These are phyloP conservation scores for Suillus subluteus DNA, from an alignment of 768 basidiomycete genomes.

Conservation along the genomic window DNA sequence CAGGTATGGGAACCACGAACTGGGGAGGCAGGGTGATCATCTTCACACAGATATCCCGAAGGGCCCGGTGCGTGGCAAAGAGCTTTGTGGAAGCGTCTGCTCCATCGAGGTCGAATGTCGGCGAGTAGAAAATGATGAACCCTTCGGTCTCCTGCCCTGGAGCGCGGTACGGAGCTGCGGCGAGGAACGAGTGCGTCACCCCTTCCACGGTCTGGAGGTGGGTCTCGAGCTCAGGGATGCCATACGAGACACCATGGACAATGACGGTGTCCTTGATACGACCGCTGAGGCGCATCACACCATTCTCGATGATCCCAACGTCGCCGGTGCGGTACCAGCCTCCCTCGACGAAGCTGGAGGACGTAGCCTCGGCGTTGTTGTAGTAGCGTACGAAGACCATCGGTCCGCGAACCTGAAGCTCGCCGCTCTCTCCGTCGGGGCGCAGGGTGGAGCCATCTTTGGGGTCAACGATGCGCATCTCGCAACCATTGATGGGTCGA, in stretches of 20 bases:
- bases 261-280: slow-evolving; percentile 45
- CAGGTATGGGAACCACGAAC: slow-evolving; percentile 42
- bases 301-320: slow-evolving; percentile 41
- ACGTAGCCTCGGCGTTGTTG: slow-evolving; percentile 51
- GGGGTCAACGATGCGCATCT: slow-evolving; percentile 39
- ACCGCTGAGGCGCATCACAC: slow-evolving; percentile 39
- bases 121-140: slow-evolving; percentile 42
- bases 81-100: slow-evolving; percentile 29
- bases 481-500: slow-evolving; percentile 32
- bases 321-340: slow-evolving; percentile 68
- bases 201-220: slow-evolving; percentile 42
- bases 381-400: slow-evolving; percentile 48
- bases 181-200: slow-evolving; percentile 35
- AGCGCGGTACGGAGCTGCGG: slow-evolving; percentile 40
- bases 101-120: slow-evolving; percentile 26
- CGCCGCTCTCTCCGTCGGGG: slow-evolving; percentile 37
- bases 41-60: slow-evolving; percentile 34
- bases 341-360: slow-evolving; percentile 47
- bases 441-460: slow-evolving; percentile 30
- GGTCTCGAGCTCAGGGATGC: slow-evolving; percentile 39
- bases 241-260: slow-evolving; percentile 43
- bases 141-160: slow-evolving; percentile 42
- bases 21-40: slow-evolving; percentile 40
- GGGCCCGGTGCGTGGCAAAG: slow-evolving; percentile 32
- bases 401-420: slow-evolving; percentile 45